A percentile compares a stretch with the other conserved stretches of the same genome.
Evolutionary conservation across 345 rosid genomes (phyloP).

Genomic region (Sapria himalayana): DNA sequence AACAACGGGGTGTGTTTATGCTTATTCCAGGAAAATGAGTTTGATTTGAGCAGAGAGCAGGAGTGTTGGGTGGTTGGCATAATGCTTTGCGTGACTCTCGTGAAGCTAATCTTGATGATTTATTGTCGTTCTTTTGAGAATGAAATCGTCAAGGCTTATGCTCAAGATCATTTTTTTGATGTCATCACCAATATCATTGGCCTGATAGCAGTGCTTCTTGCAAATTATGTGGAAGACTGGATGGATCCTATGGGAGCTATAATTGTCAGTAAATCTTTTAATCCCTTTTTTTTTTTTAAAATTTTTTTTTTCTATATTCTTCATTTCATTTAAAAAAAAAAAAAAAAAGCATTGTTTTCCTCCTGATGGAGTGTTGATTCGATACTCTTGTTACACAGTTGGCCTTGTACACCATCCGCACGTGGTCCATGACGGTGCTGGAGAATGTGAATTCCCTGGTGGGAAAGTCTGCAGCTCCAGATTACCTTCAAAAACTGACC

Average conservation of each 20-base stretch:
- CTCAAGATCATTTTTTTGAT: conserved; percentile 95
- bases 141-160: conserved; percentile 91
- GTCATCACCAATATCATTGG: conserved; percentile 90
- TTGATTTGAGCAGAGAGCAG: conserved; percentile 43
- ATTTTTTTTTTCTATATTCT: background rate
- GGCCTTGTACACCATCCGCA: conserved; percentile 84
- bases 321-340: background rate
- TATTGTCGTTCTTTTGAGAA: conserved; percentile 70
- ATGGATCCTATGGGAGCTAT: conserved; percentile 96
- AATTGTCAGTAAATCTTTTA: conserved; percentile 34
- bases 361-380: background rate
- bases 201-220: conserved; percentile 75
- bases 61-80: conserved; percentile 88
- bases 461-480: conserved; percentile 76
- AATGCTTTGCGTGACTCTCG: conserved; percentile 79
- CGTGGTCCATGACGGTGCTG: conserved; percentile 91
- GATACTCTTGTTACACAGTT: conserved; percentile 27
- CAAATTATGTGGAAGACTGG: conserved; percentile 65
- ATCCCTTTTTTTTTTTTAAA: background rate
- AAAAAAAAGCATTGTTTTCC: background rate
- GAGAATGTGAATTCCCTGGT: conserved; percentile 89
- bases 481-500: conserved; percentile 72
- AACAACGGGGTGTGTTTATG: no score
- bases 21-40: conserved; percentile 39
- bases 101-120: conserved; percentile 46